These are phyloP conservation scores for Pyricularia pennisetigena DNA, from an alignment of 2,329 filamentous ascomycete species.

Conservation along the genomic window DNA sequence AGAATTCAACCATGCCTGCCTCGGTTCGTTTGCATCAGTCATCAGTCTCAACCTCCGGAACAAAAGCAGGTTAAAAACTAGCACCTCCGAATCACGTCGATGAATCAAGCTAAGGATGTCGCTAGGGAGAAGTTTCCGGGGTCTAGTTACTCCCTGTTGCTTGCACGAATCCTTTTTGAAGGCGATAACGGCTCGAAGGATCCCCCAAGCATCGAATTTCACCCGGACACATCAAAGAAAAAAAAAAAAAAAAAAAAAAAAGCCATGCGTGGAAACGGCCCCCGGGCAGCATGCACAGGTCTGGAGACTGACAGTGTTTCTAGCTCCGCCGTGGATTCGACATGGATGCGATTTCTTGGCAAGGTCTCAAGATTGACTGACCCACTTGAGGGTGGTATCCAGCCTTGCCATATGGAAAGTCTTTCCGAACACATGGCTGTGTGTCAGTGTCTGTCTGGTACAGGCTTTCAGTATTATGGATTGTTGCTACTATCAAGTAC, in stretches of 20 bases:
- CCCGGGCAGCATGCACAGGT: neutral
- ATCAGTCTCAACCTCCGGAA: neutral
- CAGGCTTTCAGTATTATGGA: neutral
- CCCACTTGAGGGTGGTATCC: neutral
- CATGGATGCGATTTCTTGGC: constrained; percentile 1
- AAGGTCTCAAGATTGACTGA: constrained; percentile 6
- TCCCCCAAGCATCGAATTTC: neutral
- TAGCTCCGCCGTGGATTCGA: neutral
- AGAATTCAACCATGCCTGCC: too few relatives aligned
- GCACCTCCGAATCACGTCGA: neutral
- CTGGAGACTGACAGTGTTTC: neutral
- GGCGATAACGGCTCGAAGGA: neutral
- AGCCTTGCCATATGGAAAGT: neutral
- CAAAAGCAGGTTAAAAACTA: neutral
- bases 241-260: too few relatives aligned
- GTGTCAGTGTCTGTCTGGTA: too few relatives aligned
- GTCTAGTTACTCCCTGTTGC: neutral
- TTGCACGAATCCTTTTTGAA: neutral
- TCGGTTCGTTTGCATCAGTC: neutral
- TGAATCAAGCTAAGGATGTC: neutral
- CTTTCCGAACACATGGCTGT: neutral
- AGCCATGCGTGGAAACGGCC: neutral
- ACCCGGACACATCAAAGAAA: neutral
- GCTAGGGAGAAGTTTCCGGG: neutral
- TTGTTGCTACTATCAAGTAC: neutral